Base-by-base conservation (phyloP, 1,284 basidiomycete species). In the Ceraceosorus bombacis region DNA sequence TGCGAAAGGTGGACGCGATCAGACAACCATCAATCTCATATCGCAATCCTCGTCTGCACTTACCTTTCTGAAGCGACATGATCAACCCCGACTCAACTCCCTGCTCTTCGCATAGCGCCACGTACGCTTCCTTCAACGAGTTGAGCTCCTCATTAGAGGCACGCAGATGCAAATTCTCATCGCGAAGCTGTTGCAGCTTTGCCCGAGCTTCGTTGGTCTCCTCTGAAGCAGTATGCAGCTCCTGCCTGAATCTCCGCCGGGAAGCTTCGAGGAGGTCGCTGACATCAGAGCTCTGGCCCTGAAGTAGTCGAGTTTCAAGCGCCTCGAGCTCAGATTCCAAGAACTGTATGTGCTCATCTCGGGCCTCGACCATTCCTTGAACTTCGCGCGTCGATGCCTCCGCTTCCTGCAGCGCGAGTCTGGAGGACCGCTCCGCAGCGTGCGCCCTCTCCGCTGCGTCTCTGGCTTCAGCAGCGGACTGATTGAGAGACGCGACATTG, bases 131-230 rank as follows among this genome's bases (percentile, higher is more conserved):
- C 50, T n/a, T 7, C 50, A 15, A 5, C 52, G 40, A 38, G 43
- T 10, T 15, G 10, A 46, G 43, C 43, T 88, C 85, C 61, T 89
- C 88, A 57, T 86, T 84, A 65, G 89, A 85, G 0, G 86, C 86
- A 12, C 87, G 85, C 43, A 86, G 81, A 71, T 87, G 86, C 59
- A 87, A 83, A 69, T 86, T 87, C 63, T 90, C 88, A 71, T 90
- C 88, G 38, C 59, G 58, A 17, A 62, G 36, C 40, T 55, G 27
- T 27, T 13, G 53, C 37, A 63, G 53, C 37, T 56, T 41, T 38
- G 62, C 51, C 38, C 66, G 58, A 51, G 70, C 62, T 41, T 55
- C 61, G 50, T 71, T 61, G 3, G 63, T 56, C 53, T 71, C 69
- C 40, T 58, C 66, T 51, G 62, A 49, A 7, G 62, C 55, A 43